A percentile compares a stretch with the other conserved stretches of the same genome.
Evolutionary conservation across 768 basidiomycete genomes (phyloP).

Genomic region (Termitomyces sp.): DNA sequence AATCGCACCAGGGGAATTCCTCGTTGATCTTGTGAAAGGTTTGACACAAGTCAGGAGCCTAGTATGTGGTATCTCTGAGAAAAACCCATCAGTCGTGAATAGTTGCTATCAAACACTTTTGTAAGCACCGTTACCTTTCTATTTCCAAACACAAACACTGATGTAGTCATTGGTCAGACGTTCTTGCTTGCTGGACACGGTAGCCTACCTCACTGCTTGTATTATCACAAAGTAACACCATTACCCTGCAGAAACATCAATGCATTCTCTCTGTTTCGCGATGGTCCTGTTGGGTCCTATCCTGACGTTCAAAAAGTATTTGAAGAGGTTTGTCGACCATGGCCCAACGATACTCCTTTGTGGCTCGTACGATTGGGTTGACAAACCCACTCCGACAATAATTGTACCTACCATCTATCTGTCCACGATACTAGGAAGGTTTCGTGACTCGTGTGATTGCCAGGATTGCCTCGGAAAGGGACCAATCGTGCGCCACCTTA

Average conservation of each 20-base stretch:
- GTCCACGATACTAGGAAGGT: neutral
- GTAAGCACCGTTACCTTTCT: conserved; percentile 26
- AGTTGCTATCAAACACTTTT: no score
- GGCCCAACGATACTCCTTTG: conserved; percentile 32
- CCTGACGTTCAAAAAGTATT: conserved; percentile 47
- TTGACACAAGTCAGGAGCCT: conserved; percentile 25
- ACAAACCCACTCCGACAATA: conserved; percentile 42
- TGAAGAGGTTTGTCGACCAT: conserved; percentile 38
- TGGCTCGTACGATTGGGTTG: conserved; percentile 56
- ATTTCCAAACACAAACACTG: neutral
- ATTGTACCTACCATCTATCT: conserved; percentile 43
- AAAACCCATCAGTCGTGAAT: neutral
- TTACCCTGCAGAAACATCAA: conserved; percentile 40
- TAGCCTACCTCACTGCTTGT: conserved; percentile 25
- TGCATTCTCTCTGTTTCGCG: conserved; percentile 43
- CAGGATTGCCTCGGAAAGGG: conserved; percentile 55
- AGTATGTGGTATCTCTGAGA: neutral
- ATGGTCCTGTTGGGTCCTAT: conserved; percentile 42
- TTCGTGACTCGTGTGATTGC: neutral
- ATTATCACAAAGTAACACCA: neutral
- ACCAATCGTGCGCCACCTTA: conserved; percentile 44
- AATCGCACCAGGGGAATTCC: conserved; percentile 10
- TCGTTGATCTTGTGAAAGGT: conserved; percentile 24
- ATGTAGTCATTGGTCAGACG: conserved; percentile 23
- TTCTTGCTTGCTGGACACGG: no score